These are phyloP conservation scores for Phalaenopsis equestris DNA, from an alignment of 106 monocot genomes.

Conservation along the genomic window DNA sequence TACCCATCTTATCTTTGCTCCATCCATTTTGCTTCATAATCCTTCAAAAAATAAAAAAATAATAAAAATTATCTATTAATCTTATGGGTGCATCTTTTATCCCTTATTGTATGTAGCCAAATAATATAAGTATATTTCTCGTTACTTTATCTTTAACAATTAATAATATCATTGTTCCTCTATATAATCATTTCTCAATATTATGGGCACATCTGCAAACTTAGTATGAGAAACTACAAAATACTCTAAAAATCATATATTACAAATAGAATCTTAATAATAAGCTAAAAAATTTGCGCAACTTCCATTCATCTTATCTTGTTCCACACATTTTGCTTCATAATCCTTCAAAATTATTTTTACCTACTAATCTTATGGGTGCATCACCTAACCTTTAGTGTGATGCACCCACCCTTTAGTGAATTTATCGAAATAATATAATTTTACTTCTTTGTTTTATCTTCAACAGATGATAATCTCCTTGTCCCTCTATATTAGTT, in stretches of 20 bases:
- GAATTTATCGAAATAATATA: neutral
- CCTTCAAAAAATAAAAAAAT: neutral
- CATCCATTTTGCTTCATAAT: neutral
- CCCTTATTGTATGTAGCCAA: neutral
- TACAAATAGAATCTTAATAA: no score
- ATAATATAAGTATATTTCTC: neutral
- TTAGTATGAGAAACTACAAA: no score
- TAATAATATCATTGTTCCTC: neutral
- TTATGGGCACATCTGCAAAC: no score
- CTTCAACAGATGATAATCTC: no score
- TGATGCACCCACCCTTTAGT: neutral
- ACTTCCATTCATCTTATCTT: neutral
- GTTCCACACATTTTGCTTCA: neutral
- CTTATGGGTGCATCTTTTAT: neutral
- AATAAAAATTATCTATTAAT: neutral
- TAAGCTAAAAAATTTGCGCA: neutral
- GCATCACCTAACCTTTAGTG: neutral
- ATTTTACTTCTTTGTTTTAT: neutral
- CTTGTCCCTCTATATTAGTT: neutral
- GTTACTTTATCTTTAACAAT: neutral
- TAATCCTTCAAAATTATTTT: neutral
- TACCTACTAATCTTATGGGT: neutral
- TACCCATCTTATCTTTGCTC: neutral
- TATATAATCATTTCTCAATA: neutral
- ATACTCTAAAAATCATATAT: no score